Base-by-base conservation (phyloP, 352 stramenopile species). In the Phytophthora tentaculata region DNA sequence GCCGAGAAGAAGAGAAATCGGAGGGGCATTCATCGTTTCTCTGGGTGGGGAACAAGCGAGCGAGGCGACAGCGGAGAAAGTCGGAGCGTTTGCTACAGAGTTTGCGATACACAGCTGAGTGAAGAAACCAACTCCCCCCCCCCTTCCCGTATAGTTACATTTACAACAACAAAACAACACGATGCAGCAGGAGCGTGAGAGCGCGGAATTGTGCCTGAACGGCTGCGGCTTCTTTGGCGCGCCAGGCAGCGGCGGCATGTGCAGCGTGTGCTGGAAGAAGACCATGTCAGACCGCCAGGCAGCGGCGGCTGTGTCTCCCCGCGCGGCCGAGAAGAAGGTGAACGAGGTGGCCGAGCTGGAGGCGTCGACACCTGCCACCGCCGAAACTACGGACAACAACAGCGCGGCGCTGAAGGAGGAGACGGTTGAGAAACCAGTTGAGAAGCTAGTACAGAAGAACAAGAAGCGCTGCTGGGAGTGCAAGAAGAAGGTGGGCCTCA, bases 401-500 rank as follows among this genome's bases (percentile, higher is more conserved):
- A 53, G 8, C 1, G 44, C 39, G 6, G 58, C 54, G 17, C 37
- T 65, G 0, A 56, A 58, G 29, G 79, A 78, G 5, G 73, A 76
- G 43, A 47, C 61, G 9, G 55, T 50, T 0, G 52, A 71, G 29
- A 19, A 47, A 22, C 48, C 43, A 5, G 55, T 17, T 12, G 74
- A 76, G 19, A 84, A 81, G 50, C 64, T 71, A 22, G 76, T 94
- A 48, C 91, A 97, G 79, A 97, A 93, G 76, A 97, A 97, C 77
- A 89, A 92, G 62, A 95, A 94, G 66, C 84, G 88, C 24, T 97
- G 91, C 81, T 97, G 88, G 80, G 83, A 93, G 60, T 97, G 91
- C 82, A 94, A 91, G 76, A 97, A 97, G 77, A 97, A 97, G 73
- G 85, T 97, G 19, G 90, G 91, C 0, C 77, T 97, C 6, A 96